A percentile compares a stretch with the other conserved stretches of the same genome.
These are phyloP conservation scores for Lactarius pseudohatsudake DNA, from an alignment of 768 basidiomycete species.

Conservation along the genomic window DNA sequence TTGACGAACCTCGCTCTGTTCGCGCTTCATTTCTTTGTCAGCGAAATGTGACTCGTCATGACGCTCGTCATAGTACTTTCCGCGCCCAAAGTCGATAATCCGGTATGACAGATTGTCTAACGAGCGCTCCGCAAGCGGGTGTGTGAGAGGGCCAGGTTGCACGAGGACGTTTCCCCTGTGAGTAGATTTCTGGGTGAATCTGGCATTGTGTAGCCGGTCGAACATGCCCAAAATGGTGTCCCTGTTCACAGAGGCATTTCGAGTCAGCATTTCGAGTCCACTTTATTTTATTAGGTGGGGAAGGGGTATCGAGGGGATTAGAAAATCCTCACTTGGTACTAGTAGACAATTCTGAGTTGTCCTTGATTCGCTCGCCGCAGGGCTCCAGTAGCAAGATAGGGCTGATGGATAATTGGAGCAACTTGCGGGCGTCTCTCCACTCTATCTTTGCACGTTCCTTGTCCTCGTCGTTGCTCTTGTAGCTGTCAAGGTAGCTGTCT, in stretches of 20 bases:
- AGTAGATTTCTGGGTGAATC: slow-evolving; percentile 44
- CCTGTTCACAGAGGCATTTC: slow-evolving; percentile 11
- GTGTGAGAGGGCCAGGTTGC: slow-evolving; percentile 43
- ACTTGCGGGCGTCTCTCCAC: no score
- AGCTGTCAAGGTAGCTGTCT: background rate
- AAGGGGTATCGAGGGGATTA: background rate
- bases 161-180: slow-evolving; percentile 45
- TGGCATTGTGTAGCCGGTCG: slow-evolving; percentile 42
- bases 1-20: background rate
- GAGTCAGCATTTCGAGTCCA: background rate
- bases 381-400: slow-evolving; percentile 50
- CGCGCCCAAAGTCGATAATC: slow-evolving; percentile 52
- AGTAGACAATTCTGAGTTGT: slow-evolving; percentile 17
- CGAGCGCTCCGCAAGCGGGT: slow-evolving; percentile 35
- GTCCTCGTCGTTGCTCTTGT: background rate
- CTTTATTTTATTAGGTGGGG: background rate
- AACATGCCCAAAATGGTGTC: slow-evolving; percentile 37
- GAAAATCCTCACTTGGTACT: slow-evolving; percentile 18
- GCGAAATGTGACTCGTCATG: background rate
- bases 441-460: background rate
- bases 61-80: background rate
- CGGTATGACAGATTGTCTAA: slow-evolving; percentile 41
- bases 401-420: slow-evolving; percentile 29
- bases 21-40: no score
- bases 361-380: slow-evolving; percentile 42